Conservation (phyloP, 2,329 filamentous ascomycete species). For the Helminthosporium solani region DNA sequence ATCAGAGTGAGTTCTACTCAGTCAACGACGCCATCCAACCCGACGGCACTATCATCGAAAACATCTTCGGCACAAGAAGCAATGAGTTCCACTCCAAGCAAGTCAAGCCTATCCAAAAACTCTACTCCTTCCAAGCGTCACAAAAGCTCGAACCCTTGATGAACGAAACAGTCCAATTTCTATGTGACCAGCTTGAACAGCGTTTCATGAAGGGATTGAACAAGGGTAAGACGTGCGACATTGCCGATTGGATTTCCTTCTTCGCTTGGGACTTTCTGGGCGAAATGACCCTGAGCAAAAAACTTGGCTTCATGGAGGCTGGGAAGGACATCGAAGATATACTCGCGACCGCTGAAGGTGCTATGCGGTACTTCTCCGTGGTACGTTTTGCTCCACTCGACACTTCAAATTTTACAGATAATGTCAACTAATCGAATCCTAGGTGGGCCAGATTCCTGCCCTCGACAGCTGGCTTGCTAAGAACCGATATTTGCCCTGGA, state of each 20-base stretch:
- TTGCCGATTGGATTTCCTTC: constrained; percentile 36
- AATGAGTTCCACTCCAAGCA: constrained; percentile 29
- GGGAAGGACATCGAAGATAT: constrained; percentile 42
- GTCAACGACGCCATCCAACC: constrained; percentile 36
- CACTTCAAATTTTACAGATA: not conserved
- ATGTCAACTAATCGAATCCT: not conserved
- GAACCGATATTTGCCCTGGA: constrained; percentile 15
- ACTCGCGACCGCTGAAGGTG: constrained; percentile 17
- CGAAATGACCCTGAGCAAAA: constrained; percentile 44
- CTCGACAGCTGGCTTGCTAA: constrained; percentile 26
- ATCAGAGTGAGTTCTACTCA: constrained; percentile 33
- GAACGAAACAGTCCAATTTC: constrained; percentile 22
- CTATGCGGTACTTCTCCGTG: constrained; percentile 21
- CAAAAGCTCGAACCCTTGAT: constrained; percentile 30
- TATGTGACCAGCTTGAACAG: constrained; percentile 27
- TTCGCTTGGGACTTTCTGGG: constrained; percentile 39
- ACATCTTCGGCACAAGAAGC: constrained; percentile 36
- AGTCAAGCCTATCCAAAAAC: constrained; percentile 32
- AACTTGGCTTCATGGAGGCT: constrained; percentile 47
- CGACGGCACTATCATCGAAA: constrained; percentile 29
- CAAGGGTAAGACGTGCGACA: constrained; percentile 30
- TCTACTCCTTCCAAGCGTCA: constrained; percentile 28
- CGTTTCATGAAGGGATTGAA: constrained; percentile 28
- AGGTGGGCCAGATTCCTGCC: constrained; percentile 33
- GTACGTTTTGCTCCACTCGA: constrained; percentile 8